Evolutionary conservation across 1,284 basidiomycete species (phyloP).

Genomic region (Anthracocystis setariae): DNA sequence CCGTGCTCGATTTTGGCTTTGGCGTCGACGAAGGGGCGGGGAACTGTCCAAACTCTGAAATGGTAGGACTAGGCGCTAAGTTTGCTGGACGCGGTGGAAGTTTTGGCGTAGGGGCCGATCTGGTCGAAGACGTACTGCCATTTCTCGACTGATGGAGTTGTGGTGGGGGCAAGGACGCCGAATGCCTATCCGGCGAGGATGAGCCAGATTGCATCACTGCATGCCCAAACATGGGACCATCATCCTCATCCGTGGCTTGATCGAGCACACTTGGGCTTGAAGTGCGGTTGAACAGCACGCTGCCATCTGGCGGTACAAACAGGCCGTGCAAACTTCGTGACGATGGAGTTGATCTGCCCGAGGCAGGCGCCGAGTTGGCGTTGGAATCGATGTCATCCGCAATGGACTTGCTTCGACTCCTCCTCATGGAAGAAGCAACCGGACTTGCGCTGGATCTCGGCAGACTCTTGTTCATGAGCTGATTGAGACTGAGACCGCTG

Average conservation of each 20-base stretch:
- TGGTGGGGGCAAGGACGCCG: neutral
- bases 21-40: neutral
- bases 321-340: conserved; percentile 2
- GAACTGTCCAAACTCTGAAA: conserved; percentile 41
- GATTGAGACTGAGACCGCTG: conserved; percentile 33
- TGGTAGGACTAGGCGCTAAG: conserved; percentile 28
- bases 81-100: conserved; percentile 28
- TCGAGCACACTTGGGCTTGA: conserved; percentile 27
- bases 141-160: conserved; percentile 10
- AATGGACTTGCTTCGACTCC: conserved; percentile 15
- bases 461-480: conserved; percentile 23
- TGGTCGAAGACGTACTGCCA: conserved; percentile 21
- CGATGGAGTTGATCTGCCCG: conserved; percentile 15
- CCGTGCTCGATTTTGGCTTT: conserved; percentile 4
- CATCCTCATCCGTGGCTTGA: conserved; percentile 17
- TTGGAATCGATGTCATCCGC: neutral
- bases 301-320: conserved; percentile 4
- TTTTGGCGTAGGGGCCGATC: conserved; percentile 7
- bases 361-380: conserved; percentile 12
- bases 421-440: neutral
- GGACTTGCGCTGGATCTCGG: conserved; percentile 3
- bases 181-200: conserved; percentile 4
- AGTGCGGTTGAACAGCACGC: neutral
- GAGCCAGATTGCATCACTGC: conserved; percentile 24
- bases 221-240: conserved; percentile 28